Percentiles rank a stretch among this genome's conserved stretches.
phyloP scores from a whole-genome alignment of 2,329 filamentous ascomycete genomes.

The Dryadomyces quercus-mongolicae region DNA sequence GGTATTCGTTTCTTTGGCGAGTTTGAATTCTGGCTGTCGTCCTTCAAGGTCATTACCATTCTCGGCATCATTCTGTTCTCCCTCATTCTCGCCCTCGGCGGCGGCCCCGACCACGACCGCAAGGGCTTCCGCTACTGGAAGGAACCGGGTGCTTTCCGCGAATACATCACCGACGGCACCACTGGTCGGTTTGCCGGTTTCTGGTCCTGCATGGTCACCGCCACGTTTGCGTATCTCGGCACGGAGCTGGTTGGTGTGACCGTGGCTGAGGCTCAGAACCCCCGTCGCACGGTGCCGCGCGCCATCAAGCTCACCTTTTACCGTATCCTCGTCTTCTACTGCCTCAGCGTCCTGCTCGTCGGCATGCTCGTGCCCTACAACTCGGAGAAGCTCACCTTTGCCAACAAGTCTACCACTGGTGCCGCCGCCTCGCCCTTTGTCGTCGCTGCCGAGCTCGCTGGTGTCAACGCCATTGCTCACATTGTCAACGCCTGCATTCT shows the following conservation, averaged over 20 bases:
- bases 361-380: constrained; percentile 57
- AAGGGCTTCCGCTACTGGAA: constrained; percentile 30
- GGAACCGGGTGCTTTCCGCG: constrained; percentile 27
- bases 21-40: constrained; percentile 32
- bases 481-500: constrained; percentile 49
- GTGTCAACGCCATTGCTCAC: constrained; percentile 36
- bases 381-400: constrained; percentile 19
- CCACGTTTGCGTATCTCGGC: constrained; percentile 25
- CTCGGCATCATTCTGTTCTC: constrained; percentile 42
- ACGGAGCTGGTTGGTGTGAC: constrained; percentile 58
- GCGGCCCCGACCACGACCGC: constrained; percentile 34
- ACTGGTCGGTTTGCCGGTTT: constrained; percentile 17
- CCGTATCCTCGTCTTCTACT: constrained; percentile 58
- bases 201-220: constrained; percentile 18
- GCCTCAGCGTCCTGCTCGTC: constrained; percentile 49
- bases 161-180: constrained; percentile 17
- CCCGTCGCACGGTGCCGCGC: constrained; percentile 50
- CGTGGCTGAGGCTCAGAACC: constrained; percentile 55
- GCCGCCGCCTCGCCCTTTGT: constrained; percentile 47
- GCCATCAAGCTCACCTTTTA: constrained; percentile 58
- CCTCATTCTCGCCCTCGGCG: constrained; percentile 43
- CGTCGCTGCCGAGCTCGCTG: constrained; percentile 17
- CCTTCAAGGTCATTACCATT: constrained; percentile 33
- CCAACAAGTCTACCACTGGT: constrained; percentile 25
- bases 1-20: constrained; percentile 31